Base-by-base conservation (phyloP, 257 asterid species). In the Penstemon newberryi region DNA sequence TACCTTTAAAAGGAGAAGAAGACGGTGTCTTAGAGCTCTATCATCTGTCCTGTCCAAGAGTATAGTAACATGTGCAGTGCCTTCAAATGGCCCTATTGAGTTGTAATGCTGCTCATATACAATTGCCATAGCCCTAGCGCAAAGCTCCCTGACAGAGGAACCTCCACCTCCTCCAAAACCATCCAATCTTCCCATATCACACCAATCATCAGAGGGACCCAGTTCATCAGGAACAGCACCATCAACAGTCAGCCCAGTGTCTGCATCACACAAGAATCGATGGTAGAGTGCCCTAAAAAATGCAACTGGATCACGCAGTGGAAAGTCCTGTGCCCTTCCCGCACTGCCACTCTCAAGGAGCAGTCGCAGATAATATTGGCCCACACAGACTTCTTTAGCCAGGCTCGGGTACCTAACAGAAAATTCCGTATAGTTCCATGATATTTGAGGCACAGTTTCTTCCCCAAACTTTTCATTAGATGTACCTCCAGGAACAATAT, bases 161-260 rank as follows among this genome's bases (percentile, higher is more conserved):
- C 98, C 99, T 53, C 99, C 99, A 41, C 96, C 98, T 57, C 99
- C 99, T 63, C 99, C 99, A 78, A 94, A 94, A 76, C 99, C 99
- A 86, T 94, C 99, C 72, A 94, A 83, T 68, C 98, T 86, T 69
- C 92, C 97, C 93, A 91, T 83, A 86, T 94, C 98, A 79, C 99
- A 94, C 99, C 99, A 94, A 83, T 94, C 96, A 80, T 89, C 98
- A 63, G 98, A 85, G 55, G 96, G 86, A 9, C 99, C 99, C 92
- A 94, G 83, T 78, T 94, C 96, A 86, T 94, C 99, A 60, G 97
- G 97, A 71, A 94, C 79, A 54, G 96, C 91, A 10, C 99, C 99
- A 83, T 89, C 97, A 47, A 91, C 95, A 41, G 99, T 91, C 69
- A 91, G 85, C 70, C 99, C 99, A 65, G 91, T 94, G 83, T 91